Evolutionary conservation across 2,329 filamentous ascomycete genomes (phyloP).

Genomic region (Hortaea werneckii): DNA sequence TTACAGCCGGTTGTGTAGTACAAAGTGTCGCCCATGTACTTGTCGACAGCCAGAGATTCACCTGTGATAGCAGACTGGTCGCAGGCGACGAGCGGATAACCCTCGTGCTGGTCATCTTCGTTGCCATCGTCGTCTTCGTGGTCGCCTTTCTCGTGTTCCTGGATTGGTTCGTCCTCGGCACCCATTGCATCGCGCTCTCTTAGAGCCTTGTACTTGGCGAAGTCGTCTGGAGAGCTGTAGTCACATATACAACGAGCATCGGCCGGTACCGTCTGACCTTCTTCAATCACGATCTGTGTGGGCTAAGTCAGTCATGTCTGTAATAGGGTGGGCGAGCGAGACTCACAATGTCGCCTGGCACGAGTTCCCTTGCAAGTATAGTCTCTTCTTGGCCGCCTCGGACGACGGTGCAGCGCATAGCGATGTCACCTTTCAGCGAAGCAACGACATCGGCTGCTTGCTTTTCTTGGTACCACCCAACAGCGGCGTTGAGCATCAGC

Average conservation of each 20-base stretch:
- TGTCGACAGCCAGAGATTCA: slow-evolving; percentile 69
- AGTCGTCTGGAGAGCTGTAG: slow-evolving; percentile 58
- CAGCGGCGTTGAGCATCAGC: slow-evolving; percentile 61
- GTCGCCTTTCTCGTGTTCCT: slow-evolving; percentile 49
- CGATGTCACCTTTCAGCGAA: slow-evolving; percentile 66
- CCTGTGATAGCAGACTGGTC: slow-evolving; percentile 75
- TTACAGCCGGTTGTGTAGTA: slow-evolving; percentile 78
- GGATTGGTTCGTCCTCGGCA: slow-evolving; percentile 49
- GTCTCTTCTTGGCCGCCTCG: slow-evolving; percentile 58
- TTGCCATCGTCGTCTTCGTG: slow-evolving; percentile 50
- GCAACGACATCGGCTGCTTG: slow-evolving; percentile 69
- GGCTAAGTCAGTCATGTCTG: too few species aligned
- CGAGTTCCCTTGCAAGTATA: slow-evolving; percentile 63
- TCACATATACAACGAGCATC: slow-evolving; percentile 64
- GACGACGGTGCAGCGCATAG: slow-evolving; percentile 60
- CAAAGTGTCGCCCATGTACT: slow-evolving; percentile 65
- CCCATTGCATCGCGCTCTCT: slow-evolving; percentile 41
- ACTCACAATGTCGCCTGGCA: slow-evolving; percentile 61
- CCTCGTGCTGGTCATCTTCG: slow-evolving; percentile 51
- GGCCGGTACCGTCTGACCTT: slow-evolving; percentile 60
- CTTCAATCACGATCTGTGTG: slow-evolving; percentile 47
- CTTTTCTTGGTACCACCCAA: slow-evolving; percentile 76
- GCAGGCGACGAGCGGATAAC: slow-evolving; percentile 58
- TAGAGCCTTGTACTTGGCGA: slow-evolving; percentile 57
- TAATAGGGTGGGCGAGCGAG: background rate